Percentiles rank a stretch among this genome's conserved stretches.
phyloP scores from a whole-genome alignment of 1,284 basidiomycete genomes.

The Apiotrichum laibachii region DNA sequence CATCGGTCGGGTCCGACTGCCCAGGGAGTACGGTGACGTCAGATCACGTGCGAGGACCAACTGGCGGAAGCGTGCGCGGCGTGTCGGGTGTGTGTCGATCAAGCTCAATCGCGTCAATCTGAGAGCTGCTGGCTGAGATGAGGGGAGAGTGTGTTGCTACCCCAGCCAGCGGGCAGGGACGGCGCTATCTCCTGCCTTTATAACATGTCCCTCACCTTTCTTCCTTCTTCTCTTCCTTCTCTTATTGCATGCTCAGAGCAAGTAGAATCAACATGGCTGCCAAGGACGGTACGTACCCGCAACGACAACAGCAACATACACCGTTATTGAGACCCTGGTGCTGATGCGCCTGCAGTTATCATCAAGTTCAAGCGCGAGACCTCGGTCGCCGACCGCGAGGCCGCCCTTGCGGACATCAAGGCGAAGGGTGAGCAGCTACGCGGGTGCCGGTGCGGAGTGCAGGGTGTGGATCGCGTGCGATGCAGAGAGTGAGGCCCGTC shows the following conservation, averaged over 20 bases:
- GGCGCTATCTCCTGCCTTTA: background rate
- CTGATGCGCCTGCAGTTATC: constrained; percentile 29
- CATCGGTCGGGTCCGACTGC: too few relatives aligned
- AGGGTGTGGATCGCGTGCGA: too few relatives aligned
- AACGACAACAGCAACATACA: too few relatives aligned
- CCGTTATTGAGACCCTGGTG: background rate
- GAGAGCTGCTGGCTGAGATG: too few relatives aligned
- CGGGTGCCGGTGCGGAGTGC: background rate
- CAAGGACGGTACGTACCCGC: background rate
- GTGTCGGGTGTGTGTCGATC: too few relatives aligned
- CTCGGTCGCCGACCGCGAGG: constrained; percentile 32
- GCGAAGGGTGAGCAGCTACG: constrained; percentile 22
- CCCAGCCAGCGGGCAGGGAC: too few relatives aligned
- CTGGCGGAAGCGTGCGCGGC: background rate
- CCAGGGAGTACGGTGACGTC: background rate
- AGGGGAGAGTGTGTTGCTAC: too few relatives aligned
- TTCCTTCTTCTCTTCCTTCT: background rate
- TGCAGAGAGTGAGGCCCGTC: too few relatives aligned
- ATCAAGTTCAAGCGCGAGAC: constrained; percentile 43
- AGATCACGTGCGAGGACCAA: background rate
- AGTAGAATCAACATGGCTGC: background rate
- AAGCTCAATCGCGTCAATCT: too few relatives aligned
- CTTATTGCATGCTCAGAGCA: background rate
- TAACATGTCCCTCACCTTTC: background rate
- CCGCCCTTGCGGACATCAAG: constrained; percentile 32